phyloP scores from a whole-genome alignment of 768 basidiomycete species.

The Hericium erinaceus region DNA sequence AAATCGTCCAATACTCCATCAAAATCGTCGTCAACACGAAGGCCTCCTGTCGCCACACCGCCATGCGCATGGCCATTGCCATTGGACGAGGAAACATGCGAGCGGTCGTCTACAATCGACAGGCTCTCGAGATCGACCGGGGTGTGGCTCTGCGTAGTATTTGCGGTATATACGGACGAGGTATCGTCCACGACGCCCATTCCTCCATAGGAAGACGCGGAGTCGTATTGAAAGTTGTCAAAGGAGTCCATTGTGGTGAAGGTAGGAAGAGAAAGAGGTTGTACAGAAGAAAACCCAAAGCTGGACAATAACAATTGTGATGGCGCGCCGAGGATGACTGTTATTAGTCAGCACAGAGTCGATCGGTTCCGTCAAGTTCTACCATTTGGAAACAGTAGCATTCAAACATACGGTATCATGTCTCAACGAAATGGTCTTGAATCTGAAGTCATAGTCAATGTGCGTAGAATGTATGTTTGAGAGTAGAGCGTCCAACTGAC shows the following conservation, averaged over 20 bases:
- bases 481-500: not conserved
- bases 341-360: too few species aligned
- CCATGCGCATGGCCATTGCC: conserved; percentile 21
- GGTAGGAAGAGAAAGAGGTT: conserved; percentile 3
- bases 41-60: conserved; percentile 25
- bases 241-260: conserved; percentile 59
- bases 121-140: conserved; percentile 58
- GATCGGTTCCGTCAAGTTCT: not conserved
- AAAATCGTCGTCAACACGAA: conserved; percentile 69
- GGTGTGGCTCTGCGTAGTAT: conserved; percentile 38
- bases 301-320: not conserved
- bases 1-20: conserved; percentile 84
- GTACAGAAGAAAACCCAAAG: not conserved
- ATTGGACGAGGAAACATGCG: conserved; percentile 13
- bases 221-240: conserved; percentile 81
- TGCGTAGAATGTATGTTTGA: conserved; percentile 22
- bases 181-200: conserved; percentile 69
- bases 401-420: conserved; percentile 7
- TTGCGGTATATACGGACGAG: conserved; percentile 73
- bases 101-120: conserved; percentile 57
- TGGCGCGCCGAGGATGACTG: not conserved
- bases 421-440: conserved; percentile 44
- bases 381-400: not conserved
- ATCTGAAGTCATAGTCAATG: conserved; percentile 59
- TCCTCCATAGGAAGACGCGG: conserved; percentile 70